Evolutionary conservation across 257 asterid genomes (phyloP), one percentile per base, ranked within the genome.

Genomic region (Solanum neorickii): DNA sequence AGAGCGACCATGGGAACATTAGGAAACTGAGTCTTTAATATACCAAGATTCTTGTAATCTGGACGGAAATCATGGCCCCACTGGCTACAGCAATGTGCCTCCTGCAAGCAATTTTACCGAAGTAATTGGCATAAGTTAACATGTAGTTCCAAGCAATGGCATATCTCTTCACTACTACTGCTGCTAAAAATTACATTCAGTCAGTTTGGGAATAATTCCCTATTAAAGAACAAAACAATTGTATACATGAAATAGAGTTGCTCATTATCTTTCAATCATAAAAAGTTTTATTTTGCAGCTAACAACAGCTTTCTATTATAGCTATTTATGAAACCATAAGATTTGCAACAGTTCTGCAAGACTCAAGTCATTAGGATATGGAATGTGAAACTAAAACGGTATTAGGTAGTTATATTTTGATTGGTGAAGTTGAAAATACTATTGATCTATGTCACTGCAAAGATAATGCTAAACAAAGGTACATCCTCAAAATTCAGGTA

Each of bases 51-150:
- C 92, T 94, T 91, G 93, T 97, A 97, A 90, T 97, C 99, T 42
- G 99, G 99, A 90, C 98, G 99, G 91, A 97, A 97, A 93, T 97
- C 99, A 92, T 95, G 99, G 70, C 99, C 99, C 99, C 99, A 97
- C 90, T 97, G 99, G 90, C 99, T 97, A 92, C 99, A 97, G 89
- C 99, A 97, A 94, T 97, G 99, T 86, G 99, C 99, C 93, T 97
- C 99, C 99, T 97, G 97, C 86, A 92, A 86, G 44, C 42, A 80
- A 47, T 80, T 80, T 46, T 29, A 47, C 20, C 68, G 31, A 47
- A 47, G 66, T 80, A 27, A 80, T 47, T 80, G 68, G 68, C 68
- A 9, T 2, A 77, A 77, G 65, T 15, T 77, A 59, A 77, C 84
- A 77, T 77, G 84, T 46, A 77, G 65, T n/a, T 77, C 39, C 37